phyloP scores from a whole-genome alignment of 2,329 filamentous ascomycete genomes.

The Alternaria atra region DNA sequence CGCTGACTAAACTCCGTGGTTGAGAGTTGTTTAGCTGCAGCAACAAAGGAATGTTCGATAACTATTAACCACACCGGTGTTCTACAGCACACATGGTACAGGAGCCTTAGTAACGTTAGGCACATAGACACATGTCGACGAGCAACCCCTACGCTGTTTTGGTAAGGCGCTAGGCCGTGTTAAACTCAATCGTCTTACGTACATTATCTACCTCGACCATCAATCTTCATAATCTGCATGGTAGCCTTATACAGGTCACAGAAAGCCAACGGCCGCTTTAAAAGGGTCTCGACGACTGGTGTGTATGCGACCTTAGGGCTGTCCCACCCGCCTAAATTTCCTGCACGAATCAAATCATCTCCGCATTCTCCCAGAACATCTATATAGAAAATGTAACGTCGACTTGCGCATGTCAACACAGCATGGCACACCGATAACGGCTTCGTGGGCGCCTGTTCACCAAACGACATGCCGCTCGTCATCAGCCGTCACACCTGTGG shows the following conservation, averaged over 20 bases:
- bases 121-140: not conserved
- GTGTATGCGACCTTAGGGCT: not conserved
- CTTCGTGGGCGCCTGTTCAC: conserved; percentile 11
- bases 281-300: not conserved
- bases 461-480: conserved; percentile 20
- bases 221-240: not conserved
- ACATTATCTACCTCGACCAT: not conserved
- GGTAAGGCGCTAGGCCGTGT: not conserved
- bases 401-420: conserved; percentile 3
- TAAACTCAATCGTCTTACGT: not conserved
- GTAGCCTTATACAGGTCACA: not conserved
- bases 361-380: conserved; percentile 5
- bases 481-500: conserved; percentile 23
- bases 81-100: not conserved
- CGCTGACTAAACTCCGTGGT: not conserved
- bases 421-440: conserved; percentile 29
- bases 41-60: not conserved
- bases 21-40: not conserved
- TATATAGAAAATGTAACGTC: not conserved
- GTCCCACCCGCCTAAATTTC: conserved; percentile 1
- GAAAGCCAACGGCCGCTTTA: not conserved
- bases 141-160: not conserved
- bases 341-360: conserved; percentile 6
- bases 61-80: not conserved
- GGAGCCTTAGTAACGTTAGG: not conserved